Evolutionary conservation across 257 asterid genomes (phyloP).

Genomic region (Misopates orontium): DNA sequence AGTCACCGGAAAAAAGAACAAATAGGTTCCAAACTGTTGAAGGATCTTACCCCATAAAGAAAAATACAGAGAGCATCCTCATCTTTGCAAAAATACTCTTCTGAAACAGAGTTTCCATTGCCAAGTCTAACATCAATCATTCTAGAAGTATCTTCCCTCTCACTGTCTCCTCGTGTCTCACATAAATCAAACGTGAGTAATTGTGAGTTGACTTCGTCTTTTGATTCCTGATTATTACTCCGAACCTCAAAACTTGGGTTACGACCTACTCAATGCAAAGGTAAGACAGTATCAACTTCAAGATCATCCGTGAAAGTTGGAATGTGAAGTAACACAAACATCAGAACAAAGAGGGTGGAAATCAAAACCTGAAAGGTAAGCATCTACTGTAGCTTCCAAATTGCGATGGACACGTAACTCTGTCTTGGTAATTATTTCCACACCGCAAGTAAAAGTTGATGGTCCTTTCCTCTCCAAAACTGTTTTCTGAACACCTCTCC

Average conservation of each 20-base stretch:
- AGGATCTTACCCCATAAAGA: slow-evolving; percentile 87
- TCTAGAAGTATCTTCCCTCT: slow-evolving; percentile 37
- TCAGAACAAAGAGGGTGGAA: slow-evolving; percentile 16
- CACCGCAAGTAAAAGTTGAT: slow-evolving; percentile 84
- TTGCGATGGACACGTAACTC: slow-evolving; percentile 75
- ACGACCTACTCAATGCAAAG: slow-evolving; percentile 56
- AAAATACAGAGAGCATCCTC: slow-evolving; percentile 59
- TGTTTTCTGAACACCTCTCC: slow-evolving; percentile 91
- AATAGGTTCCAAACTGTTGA: slow-evolving; percentile 9
- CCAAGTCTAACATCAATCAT: slow-evolving; percentile 26
- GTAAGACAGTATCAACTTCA: slow-evolving; percentile 5
- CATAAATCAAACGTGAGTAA: slow-evolving; percentile 33
- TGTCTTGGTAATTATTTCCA: slow-evolving; percentile 85
- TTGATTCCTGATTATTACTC: slow-evolving; percentile 51
- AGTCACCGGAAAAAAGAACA: slow-evolving; percentile 15
- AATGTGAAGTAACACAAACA: slow-evolving; percentile 16
- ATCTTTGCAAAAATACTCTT: slow-evolving; percentile 41
- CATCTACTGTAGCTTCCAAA: slow-evolving; percentile 92
- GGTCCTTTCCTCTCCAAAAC: slow-evolving; percentile 98
- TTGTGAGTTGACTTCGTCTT: slow-evolving; percentile 35
- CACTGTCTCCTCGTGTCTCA: slow-evolving; percentile 36
- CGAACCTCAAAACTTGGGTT: slow-evolving; percentile 75
- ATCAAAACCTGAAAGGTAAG: slow-evolving; percentile 71
- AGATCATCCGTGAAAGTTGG: slow-evolving; percentile 15
- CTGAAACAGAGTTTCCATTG: slow-evolving; percentile 31